A percentile compares a stretch with the other conserved stretches of the same genome.
These are phyloP conservation scores for Naumovozyma castellii DNA, from an alignment of 805 yeast species.

Conservation along the genomic window DNA sequence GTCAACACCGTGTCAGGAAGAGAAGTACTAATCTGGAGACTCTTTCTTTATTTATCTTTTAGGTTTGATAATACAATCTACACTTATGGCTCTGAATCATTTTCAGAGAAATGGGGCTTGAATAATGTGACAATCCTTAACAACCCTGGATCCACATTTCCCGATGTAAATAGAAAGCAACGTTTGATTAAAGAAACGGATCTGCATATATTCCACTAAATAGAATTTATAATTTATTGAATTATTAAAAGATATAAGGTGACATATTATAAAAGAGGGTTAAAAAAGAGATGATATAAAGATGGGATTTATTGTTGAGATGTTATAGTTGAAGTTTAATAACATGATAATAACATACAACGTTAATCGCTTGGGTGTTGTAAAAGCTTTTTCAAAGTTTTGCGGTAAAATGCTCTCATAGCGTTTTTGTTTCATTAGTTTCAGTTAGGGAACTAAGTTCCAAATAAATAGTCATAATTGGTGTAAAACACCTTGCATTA, in stretches of 20 bases:
- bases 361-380: too few relatives aligned
- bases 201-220: not conserved
- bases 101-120: slow-evolving; percentile 30
- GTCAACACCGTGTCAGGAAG: slow-evolving; percentile 31
- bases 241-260: not conserved
- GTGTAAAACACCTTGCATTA: not conserved
- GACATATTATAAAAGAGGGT: not conserved
- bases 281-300: too few relatives aligned
- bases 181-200: slow-evolving; percentile 2
- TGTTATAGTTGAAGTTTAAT: not conserved
- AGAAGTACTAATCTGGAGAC: slow-evolving; percentile 33
- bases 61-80: slow-evolving; percentile 29
- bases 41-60: slow-evolving; percentile 33
- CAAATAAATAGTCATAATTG: not conserved
- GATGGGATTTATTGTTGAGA: too few relatives aligned
- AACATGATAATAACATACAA: too few relatives aligned
- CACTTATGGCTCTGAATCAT: slow-evolving; percentile 22
- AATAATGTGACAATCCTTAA: slow-evolving; percentile 21
- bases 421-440: not conserved
- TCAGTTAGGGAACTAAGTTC: not conserved
- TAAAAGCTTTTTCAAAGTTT: too few relatives aligned
- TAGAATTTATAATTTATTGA: too few relatives aligned
- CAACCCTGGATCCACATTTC: slow-evolving; percentile 16
- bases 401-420: too few relatives aligned
- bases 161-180: not conserved